These are phyloP conservation scores for Moesziomyces sp. DNA, from an alignment of 1,284 basidiomycete species.

Conservation along the genomic window DNA sequence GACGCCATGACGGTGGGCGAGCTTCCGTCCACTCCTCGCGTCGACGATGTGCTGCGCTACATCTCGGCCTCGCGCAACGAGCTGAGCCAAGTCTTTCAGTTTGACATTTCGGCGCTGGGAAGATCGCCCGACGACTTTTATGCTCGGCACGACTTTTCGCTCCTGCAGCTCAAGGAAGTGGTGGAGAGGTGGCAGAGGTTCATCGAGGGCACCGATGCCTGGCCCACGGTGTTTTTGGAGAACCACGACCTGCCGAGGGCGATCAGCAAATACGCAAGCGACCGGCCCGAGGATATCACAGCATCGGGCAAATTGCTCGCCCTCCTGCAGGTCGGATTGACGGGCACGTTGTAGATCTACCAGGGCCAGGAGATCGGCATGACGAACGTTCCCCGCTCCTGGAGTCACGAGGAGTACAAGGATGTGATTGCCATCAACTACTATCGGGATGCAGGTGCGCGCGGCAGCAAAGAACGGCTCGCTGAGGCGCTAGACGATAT, in stretches of 20 bases:
- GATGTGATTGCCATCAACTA: constrained; percentile 45
- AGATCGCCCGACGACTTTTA: constrained; percentile 68
- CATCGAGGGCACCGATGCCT: constrained; percentile 28
- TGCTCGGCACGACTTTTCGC: constrained; percentile 71
- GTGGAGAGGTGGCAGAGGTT: constrained; percentile 74
- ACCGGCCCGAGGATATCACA: constrained; percentile 72
- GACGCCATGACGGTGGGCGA: constrained; percentile 76
- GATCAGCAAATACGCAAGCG: constrained; percentile 74
- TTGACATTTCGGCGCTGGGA: constrained; percentile 74
- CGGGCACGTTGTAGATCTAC: constrained; percentile 78
- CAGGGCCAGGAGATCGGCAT: constrained; percentile 76
- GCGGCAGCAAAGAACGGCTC: constrained; percentile 64
- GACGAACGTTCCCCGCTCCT: constrained; percentile 75
- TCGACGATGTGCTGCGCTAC: constrained; percentile 73
- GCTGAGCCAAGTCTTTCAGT: constrained; percentile 74
- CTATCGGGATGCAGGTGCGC: constrained; percentile 18
- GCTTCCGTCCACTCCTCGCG: constrained; percentile 67
- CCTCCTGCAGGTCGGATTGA: constrained; percentile 74
- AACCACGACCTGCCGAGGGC: constrained; percentile 78
- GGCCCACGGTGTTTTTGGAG: constrained; percentile 68
- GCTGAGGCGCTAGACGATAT: constrained; percentile 70
- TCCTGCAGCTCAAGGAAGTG: constrained; percentile 74
- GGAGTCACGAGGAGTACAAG: constrained; percentile 74
- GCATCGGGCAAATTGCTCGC: constrained; percentile 77
- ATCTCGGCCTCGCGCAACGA: constrained; percentile 75